phyloP scores from a whole-genome alignment of 2,329 filamentous ascomycete species.

The Sclerotinia glacialis region DNA sequence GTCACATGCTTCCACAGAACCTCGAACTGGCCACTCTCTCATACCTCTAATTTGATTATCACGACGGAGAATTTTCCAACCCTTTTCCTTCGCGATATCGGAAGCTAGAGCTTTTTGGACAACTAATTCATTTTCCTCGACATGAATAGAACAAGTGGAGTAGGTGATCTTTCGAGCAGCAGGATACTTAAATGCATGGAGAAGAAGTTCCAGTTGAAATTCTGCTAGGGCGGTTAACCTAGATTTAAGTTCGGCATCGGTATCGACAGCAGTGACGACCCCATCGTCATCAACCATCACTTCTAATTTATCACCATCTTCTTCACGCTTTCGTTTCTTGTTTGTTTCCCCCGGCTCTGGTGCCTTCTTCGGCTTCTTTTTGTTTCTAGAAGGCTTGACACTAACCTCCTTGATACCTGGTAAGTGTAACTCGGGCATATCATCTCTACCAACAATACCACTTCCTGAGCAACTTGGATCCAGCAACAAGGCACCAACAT shows the following conservation, averaged over 20 bases:
- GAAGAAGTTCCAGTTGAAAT: constrained; percentile 78
- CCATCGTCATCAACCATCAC: constrained; percentile 55
- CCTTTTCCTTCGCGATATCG: constrained; percentile 59
- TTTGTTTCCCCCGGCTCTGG: constrained; percentile 28
- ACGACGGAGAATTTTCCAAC: constrained; percentile 75
- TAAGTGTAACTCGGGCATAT: constrained; percentile 66
- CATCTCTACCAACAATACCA: constrained; percentile 87
- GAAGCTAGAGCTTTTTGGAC: constrained; percentile 70
- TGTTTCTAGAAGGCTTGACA: constrained; percentile 34
- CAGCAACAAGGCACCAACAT: constrained; percentile 79
- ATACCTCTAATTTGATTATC: constrained; percentile 74
- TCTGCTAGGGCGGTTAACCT: constrained; percentile 71
- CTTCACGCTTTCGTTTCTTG: constrained; percentile 36
- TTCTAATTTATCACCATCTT: constrained; percentile 34
- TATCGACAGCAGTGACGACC: constrained; percentile 49
- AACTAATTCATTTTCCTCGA: constrained; percentile 84
- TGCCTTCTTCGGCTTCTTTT: constrained; percentile 33
- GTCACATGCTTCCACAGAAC: constrained; percentile 46
- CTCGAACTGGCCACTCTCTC: constrained; percentile 69
- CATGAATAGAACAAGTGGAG: constrained; percentile 88
- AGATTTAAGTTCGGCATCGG: constrained; percentile 56
- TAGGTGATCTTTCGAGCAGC: constrained; percentile 76
- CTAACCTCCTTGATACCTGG: constrained; percentile 40
- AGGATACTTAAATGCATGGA: constrained; percentile 82
- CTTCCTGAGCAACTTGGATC: constrained; percentile 96